These are phyloP conservation scores for Arthrobotrys musiformis DNA, from an alignment of 2,329 filamentous ascomycete species.

Conservation along the genomic window DNA sequence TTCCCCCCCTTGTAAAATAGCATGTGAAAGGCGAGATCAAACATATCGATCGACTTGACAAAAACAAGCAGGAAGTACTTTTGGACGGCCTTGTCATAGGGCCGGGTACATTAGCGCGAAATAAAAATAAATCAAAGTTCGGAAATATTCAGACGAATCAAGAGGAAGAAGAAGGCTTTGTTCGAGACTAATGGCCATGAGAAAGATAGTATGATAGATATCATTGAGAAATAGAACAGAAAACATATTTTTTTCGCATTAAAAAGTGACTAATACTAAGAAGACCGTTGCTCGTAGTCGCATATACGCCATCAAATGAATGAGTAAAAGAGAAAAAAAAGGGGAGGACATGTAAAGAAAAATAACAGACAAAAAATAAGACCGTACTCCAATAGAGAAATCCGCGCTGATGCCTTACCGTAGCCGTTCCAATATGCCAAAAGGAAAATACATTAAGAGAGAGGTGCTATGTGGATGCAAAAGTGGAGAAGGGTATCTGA, in stretches of 20 bases:
- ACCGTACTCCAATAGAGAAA: slow-evolving; percentile 41
- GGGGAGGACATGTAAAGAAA: neutral
- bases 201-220: neutral
- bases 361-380: neutral
- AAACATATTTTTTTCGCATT: slow-evolving; percentile 4
- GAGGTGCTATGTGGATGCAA: slow-evolving; percentile 1
- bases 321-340: neutral
- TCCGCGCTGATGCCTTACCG: slow-evolving; percentile 20
- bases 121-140: neutral
- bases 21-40: slow-evolving; percentile 42
- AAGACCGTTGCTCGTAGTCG: slow-evolving; percentile 44
- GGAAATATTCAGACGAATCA: neutral
- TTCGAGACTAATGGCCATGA: neutral
- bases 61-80: slow-evolving; percentile 18
- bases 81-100: neutral
- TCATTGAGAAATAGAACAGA: neutral
- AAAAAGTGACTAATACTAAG: neutral
- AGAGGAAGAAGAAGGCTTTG: neutral
- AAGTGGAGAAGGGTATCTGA: slow-evolving; percentile 36
- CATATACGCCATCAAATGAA: slow-evolving; percentile 39
- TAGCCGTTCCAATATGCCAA: slow-evolving; percentile 45
- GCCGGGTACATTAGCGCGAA: neutral
- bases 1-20: slow-evolving; percentile 2
- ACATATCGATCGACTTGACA: neutral
- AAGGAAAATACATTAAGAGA: slow-evolving; percentile 11